Conservation (phyloP, 352 stramenopile species). For the Phytophthora macrochlamydospora region DNA sequence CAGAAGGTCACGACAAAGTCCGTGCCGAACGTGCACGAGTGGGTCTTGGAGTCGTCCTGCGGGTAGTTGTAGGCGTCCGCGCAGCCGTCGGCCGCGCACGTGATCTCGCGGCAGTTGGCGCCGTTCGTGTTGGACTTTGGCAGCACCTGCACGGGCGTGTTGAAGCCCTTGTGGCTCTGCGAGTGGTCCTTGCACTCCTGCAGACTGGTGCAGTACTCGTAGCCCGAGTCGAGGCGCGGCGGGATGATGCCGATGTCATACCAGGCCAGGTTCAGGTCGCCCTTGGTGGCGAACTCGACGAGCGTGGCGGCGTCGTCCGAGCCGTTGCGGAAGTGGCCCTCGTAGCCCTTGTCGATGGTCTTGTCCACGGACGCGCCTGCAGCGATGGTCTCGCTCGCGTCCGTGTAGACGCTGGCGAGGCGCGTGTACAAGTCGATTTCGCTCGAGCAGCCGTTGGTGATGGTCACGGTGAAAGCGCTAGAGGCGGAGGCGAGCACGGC, state of each 20-base stretch:
- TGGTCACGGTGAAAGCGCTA: slow-evolving; percentile 57
- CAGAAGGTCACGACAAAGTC: slow-evolving; percentile 79
- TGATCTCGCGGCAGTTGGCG: slow-evolving; percentile 61
- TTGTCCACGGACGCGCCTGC: slow-evolving; percentile 42
- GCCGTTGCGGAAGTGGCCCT: slow-evolving; percentile 75
- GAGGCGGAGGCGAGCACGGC: slow-evolving; percentile 24
- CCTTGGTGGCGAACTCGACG: slow-evolving; percentile 70
- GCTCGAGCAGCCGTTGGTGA: slow-evolving; percentile 62
- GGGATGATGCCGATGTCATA: slow-evolving; percentile 80
- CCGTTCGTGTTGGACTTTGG: slow-evolving; percentile 63
- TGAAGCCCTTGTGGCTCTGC: slow-evolving; percentile 61
- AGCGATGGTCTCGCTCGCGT: slow-evolving; percentile 45
- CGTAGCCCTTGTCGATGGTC: slow-evolving; percentile 60
- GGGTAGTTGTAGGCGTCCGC: slow-evolving; percentile 74
- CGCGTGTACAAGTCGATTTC: slow-evolving; percentile 65
- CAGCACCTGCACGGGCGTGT: slow-evolving; percentile 64
- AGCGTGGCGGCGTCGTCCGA: slow-evolving; percentile 60
- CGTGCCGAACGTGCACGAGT: slow-evolving; percentile 62
- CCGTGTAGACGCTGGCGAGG: slow-evolving; percentile 53
- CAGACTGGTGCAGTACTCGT: slow-evolving; percentile 66
- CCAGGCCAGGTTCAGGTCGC: slow-evolving; percentile 58
- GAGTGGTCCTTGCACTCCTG: slow-evolving; percentile 73
- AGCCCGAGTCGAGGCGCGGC: slow-evolving; percentile 47
- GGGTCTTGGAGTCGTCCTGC: slow-evolving; percentile 75
- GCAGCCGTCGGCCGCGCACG: slow-evolving; percentile 60